These are phyloP conservation scores for Fusarium coffeatum DNA, from an alignment of 2,329 filamentous ascomycete species.

Conservation along the genomic window DNA sequence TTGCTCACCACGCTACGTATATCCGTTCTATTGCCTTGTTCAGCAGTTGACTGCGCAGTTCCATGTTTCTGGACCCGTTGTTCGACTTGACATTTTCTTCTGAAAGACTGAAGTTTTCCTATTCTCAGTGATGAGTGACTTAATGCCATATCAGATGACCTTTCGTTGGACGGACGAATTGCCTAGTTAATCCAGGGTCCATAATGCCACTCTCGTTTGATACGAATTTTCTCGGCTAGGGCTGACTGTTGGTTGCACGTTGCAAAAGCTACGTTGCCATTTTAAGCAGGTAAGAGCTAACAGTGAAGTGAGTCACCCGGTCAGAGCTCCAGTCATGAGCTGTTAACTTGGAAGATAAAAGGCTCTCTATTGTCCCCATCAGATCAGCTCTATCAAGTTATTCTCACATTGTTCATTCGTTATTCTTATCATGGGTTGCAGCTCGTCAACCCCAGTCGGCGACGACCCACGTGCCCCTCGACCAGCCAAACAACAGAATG, in stretches of 20 bases:
- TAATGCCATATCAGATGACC: too few relatives aligned
- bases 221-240: not conserved
- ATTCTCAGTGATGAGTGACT: too few relatives aligned
- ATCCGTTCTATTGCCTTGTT: too few relatives aligned
- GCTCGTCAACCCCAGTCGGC: not conserved
- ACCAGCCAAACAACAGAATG: not conserved
- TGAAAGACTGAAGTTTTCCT: too few relatives aligned
- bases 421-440: not conserved
- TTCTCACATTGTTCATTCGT: not conserved
- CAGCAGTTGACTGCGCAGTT: too few relatives aligned
- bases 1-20: too few relatives aligned
- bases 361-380: not conserved
- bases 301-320: not conserved
- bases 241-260: not conserved
- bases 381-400: too few relatives aligned
- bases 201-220: not conserved
- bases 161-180: too few relatives aligned
- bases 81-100: rapidly evolving
- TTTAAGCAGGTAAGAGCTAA: not conserved
- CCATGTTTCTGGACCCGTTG: rapidly evolving
- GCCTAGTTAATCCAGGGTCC: not conserved
- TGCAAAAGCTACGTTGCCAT: not conserved
- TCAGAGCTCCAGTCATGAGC: not conserved
- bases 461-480: not conserved
- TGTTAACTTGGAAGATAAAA: not conserved